Conservation (phyloP, 2,329 filamentous ascomycete species). For the Metarhizium album region DNA sequence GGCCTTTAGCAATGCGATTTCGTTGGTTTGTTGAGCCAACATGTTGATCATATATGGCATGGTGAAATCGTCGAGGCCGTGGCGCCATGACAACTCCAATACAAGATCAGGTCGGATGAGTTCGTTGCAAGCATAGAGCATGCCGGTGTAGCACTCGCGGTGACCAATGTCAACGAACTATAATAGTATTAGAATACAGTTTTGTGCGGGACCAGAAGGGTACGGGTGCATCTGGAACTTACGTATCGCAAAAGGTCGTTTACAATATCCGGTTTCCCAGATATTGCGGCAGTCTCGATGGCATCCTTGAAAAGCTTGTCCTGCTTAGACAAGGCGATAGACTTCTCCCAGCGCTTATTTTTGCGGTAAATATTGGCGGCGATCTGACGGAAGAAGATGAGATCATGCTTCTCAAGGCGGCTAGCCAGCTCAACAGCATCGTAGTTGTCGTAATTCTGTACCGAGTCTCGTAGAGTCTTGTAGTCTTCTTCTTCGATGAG, state of each 20-base stretch:
- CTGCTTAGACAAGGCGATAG: slow-evolving; percentile 93
- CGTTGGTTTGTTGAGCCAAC: slow-evolving; percentile 78
- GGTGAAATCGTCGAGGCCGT: slow-evolving; percentile 89
- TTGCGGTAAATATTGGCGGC: slow-evolving; percentile 98
- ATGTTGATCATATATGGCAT: slow-evolving; percentile 99
- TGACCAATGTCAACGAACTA: slow-evolving; percentile 99
- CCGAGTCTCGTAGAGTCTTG: slow-evolving; percentile 94
- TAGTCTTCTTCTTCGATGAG: slow-evolving; percentile 98
- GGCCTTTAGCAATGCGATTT: slow-evolving; percentile 75
- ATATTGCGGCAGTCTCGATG: slow-evolving; percentile 93
- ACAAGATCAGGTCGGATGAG: slow-evolving; percentile 88
- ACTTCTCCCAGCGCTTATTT: slow-evolving; percentile 99
- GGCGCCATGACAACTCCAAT: slow-evolving; percentile 93
- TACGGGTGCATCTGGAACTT: slow-evolving; percentile 38
- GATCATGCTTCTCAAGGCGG: slow-evolving; percentile 90
- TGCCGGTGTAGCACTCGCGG: slow-evolving; percentile 98
- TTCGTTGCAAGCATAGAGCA: slow-evolving; percentile 98
- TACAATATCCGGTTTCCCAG: slow-evolving; percentile 80
- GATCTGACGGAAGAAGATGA: slow-evolving; percentile 99
- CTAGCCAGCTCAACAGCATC: slow-evolving; percentile 87
- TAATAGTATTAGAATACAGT: slow-evolving; percentile 16
- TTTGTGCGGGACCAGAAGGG: not conserved
- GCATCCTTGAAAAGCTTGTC: slow-evolving; percentile 99
- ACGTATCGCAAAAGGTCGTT: slow-evolving; percentile 95
- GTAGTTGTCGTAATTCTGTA: slow-evolving; percentile 98